Percentiles rank a stretch among this genome's conserved stretches.
Conservation (phyloP, 352 stramenopile species). For the Phytophthora palmivora region DNA sequence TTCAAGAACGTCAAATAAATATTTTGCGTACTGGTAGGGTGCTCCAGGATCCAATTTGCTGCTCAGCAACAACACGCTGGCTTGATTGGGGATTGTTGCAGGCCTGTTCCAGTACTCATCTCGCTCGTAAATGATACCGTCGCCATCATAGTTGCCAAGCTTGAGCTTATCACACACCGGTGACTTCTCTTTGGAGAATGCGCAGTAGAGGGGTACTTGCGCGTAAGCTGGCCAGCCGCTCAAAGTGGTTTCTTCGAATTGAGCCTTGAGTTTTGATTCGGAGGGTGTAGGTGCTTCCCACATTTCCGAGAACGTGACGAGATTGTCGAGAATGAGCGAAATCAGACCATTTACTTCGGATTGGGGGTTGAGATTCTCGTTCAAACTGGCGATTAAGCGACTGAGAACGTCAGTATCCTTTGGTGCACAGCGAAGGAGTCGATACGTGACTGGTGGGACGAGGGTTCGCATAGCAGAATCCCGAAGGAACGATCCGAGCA, state of each 20-base stretch:
- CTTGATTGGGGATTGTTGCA: background rate
- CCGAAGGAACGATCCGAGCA: conserved; percentile 31
- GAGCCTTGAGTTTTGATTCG: background rate
- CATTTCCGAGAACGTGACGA: background rate
- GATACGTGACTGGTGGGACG: no score
- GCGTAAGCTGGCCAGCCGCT: background rate
- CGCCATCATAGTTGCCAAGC: conserved; percentile 1
- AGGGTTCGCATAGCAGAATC: conserved; percentile 10
- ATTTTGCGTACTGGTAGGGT: no score
- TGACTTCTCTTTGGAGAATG: no score
- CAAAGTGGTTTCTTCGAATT: background rate
- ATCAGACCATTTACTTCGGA: no score
- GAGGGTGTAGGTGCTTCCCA: no score
- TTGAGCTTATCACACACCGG: conserved; percentile 7
- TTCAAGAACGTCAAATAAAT: no score
- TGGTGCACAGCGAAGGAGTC: conserved; percentile 35
- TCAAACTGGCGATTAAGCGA: background rate
- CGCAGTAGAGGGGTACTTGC: background rate
- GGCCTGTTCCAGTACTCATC: conserved; percentile 11
- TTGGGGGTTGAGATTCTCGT: background rate
- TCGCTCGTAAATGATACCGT: conserved; percentile 2
- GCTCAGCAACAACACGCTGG: no score
- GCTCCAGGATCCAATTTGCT: no score
- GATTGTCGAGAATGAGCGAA: background rate
- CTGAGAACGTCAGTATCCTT: conserved; percentile 27